Percentiles rank a stretch among this genome's conserved stretches.
phyloP scores from a whole-genome alignment of 345 rosid species.

The Sonneratia alba region DNA sequence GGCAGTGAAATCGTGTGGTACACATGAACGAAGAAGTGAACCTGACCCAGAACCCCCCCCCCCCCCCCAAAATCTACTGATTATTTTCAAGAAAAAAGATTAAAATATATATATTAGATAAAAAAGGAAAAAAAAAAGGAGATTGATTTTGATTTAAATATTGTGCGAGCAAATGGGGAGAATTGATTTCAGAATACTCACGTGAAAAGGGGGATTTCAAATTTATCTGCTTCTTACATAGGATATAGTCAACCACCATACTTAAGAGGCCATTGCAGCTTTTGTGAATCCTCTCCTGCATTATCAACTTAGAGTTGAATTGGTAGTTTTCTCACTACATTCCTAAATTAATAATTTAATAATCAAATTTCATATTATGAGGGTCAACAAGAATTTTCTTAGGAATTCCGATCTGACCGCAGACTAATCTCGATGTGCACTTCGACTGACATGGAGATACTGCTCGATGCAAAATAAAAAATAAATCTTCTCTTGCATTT shows the following conservation, averaged over 20 bases:
- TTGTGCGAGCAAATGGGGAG: not conserved
- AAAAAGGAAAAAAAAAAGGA: not conserved
- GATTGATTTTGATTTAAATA: not conserved
- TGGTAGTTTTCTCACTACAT: no score
- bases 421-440: no score
- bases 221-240: not conserved
- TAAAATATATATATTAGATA: no score
- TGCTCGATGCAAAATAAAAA: no score
- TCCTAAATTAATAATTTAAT: no score
- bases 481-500: not conserved
- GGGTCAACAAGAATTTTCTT: no score
- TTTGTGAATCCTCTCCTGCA: not conserved
- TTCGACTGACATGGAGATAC: no score
- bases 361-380: no score
- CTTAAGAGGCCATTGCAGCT: not conserved
- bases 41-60: no score
- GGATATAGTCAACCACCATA: not conserved
- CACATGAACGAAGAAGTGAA: not conserved
- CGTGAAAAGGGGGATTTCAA: not conserved
- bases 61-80: not conserved
- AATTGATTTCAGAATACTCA: not conserved
- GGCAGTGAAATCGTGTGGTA: constrained; percentile 4
- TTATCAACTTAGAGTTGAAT: no score
- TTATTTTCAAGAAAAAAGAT: not conserved
- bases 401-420: no score